Conservation (phyloP, 2,329 filamentous ascomycete species). For the Amauroascus verrucosus region DNA sequence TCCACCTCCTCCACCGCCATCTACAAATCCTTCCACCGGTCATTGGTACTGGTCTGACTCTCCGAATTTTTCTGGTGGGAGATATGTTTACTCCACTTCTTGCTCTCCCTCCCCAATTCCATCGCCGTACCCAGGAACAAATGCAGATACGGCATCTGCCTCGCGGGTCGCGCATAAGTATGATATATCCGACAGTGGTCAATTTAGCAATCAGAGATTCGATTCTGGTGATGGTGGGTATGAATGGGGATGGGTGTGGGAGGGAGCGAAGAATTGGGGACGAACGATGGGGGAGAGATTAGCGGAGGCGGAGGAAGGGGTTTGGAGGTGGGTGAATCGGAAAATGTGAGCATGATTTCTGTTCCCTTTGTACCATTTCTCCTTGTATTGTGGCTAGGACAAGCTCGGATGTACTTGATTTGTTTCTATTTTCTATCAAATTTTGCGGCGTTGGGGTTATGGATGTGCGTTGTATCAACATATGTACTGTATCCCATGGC, state of each 20-base stretch:
- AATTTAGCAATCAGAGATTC: not conserved
- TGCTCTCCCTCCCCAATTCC: not conserved
- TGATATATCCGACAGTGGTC: not conserved
- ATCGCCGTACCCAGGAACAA: not conserved
- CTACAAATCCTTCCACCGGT: not conserved
- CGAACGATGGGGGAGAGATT: constrained; percentile 23
- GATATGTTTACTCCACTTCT: constrained; percentile 13
- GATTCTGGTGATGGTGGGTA: constrained; percentile 40
- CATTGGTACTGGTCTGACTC: constrained; percentile 15
- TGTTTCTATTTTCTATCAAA: not conserved
- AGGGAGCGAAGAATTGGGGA: constrained; percentile 21
- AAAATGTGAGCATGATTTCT: constrained; percentile 14
- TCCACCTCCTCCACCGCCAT: constrained; percentile 9
- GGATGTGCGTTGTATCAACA: not conserved
- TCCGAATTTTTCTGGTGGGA: constrained; percentile 14
- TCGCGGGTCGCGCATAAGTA: constrained; percentile 3
- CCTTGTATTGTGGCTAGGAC: no score
- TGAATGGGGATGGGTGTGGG: constrained; percentile 45
- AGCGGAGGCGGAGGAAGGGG: constrained; percentile 42
- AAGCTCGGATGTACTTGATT: no score
- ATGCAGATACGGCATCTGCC: not conserved
- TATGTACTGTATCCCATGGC: no score
- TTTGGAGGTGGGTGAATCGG: constrained; percentile 30
- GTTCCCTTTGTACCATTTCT: not conserved
- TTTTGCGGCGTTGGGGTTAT: no score